Conservation (phyloP, 306 rosid genomes). For the Canavalia ensiformis region DNA sequence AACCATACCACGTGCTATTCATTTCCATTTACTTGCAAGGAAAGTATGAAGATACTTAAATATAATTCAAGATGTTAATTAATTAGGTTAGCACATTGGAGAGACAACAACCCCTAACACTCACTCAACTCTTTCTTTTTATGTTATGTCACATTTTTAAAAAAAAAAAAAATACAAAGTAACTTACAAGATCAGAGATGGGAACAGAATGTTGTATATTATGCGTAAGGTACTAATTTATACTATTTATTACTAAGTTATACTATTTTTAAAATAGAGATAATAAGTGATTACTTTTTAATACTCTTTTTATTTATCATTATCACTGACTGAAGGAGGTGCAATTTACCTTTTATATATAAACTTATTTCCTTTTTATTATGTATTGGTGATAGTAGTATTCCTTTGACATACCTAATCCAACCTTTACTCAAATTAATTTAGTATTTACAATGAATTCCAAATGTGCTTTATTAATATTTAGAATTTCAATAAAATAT, state of each 20-base stretch:
- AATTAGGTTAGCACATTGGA: neutral
- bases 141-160: neutral
- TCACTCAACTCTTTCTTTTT: neutral
- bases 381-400: neutral
- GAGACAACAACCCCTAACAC: neutral
- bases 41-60: constrained; percentile 28
- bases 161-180: neutral
- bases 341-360: neutral
- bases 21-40: constrained; percentile 43
- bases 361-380: neutral
- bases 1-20: neutral
- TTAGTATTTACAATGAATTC: neutral
- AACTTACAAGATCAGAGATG: neutral
- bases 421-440: neutral
- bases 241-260: neutral
- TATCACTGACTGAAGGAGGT: neutral
- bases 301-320: too few relatives aligned
- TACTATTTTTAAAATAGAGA: too few relatives aligned
- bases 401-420: neutral
- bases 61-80: neutral
- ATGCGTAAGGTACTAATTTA: neutral
- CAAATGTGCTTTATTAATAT: neutral
- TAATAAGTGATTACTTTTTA: too few relatives aligned
- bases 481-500: too few relatives aligned
- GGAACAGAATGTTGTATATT: neutral